phyloP scores from a whole-genome alignment of 371 early-diverging fungal species.

The Mortierella sp. region DNA sequence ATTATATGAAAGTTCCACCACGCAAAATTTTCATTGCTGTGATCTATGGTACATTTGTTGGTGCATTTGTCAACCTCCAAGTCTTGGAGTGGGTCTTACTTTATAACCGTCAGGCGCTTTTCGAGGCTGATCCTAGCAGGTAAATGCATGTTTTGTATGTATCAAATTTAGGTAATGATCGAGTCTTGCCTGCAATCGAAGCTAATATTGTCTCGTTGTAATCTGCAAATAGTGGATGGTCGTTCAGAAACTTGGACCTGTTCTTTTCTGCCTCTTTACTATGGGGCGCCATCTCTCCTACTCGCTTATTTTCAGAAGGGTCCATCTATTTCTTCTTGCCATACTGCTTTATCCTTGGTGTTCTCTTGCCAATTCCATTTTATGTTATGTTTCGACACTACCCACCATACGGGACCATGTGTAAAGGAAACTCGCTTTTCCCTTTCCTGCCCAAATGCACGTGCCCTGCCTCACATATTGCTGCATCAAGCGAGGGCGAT shows the following conservation, averaged over 20 bases:
- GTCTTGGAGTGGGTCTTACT: constrained; percentile 42
- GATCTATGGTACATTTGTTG: constrained; percentile 41
- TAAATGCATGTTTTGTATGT: constrained; percentile 2
- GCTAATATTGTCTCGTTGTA: background rate
- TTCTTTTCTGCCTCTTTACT: constrained; percentile 59
- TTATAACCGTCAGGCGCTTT: constrained; percentile 34
- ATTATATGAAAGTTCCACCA: constrained; percentile 52
- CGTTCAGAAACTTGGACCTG: constrained; percentile 45
- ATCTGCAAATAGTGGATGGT: constrained; percentile 49
- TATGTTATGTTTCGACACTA: constrained; percentile 58
- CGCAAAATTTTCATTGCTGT: constrained; percentile 46
- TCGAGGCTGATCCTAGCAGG: constrained; percentile 29
- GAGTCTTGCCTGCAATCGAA: background rate
- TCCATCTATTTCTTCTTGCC: constrained; percentile 70
- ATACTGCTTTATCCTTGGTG: constrained; percentile 68
- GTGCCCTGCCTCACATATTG: constrained; percentile 16
- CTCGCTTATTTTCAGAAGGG: constrained; percentile 69
- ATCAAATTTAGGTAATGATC: background rate
- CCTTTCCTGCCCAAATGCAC: constrained; percentile 35
- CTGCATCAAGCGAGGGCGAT: constrained; percentile 2
- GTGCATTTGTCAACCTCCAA: constrained; percentile 41
- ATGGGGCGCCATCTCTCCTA: constrained; percentile 85
- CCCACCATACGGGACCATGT: constrained; percentile 40
- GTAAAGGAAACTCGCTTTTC: constrained; percentile 23
- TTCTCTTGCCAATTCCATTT: constrained; percentile 67